Base-by-base conservation (phyloP, 257 asterid genomes). In the Catharanthus roseus region DNA sequence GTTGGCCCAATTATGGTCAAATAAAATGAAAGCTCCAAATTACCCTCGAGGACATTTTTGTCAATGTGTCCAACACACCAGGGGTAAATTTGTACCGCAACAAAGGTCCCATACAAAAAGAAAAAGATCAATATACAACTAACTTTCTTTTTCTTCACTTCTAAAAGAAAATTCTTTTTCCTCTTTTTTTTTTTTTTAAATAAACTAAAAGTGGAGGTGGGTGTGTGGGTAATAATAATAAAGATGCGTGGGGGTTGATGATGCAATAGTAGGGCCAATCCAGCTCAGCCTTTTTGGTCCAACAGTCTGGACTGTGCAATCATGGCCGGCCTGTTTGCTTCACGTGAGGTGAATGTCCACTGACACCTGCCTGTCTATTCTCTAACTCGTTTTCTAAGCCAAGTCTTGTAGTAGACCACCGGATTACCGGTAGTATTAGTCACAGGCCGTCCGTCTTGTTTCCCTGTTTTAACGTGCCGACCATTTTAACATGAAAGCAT, bases 221-320 rank as follows among this genome's bases (percentile, higher is more conserved):
- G 82, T 83, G 81, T 72, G 70, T 69, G 84, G 72, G 81, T 62
- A 67, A 73, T 53, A 34, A 72, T 72, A 51, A 39, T 55, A 62
- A 47, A 23, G 18, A 36, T 1, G 39, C 15, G 49, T n/a, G 60
- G 18, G 54, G 78, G 28, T n/a, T 75, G 79, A 72, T 80, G 83
- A 82, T 77, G 68, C 47, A 54, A 68, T 39, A n/a, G 83, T 78
- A 71, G 85, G 85, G 64, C 78, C 75, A 50, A 70, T 81, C 74
- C 76, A 21, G 69, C 74, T 70, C 77, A 65, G 76, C 74, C 67
- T 55, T 47, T 31, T 21, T 34, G 67, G 51, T 57, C 76, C 79
- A 70, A 69, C 79, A 70, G 72, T 54, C 69, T 34, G 67, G 67
- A 18, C 29, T 34, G 28, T 71, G 65, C 49, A 71, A 45, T 71